Evolutionary conservation across 768 basidiomycete species (phyloP).

Genomic region (Leccinum longicurvipes): DNA sequence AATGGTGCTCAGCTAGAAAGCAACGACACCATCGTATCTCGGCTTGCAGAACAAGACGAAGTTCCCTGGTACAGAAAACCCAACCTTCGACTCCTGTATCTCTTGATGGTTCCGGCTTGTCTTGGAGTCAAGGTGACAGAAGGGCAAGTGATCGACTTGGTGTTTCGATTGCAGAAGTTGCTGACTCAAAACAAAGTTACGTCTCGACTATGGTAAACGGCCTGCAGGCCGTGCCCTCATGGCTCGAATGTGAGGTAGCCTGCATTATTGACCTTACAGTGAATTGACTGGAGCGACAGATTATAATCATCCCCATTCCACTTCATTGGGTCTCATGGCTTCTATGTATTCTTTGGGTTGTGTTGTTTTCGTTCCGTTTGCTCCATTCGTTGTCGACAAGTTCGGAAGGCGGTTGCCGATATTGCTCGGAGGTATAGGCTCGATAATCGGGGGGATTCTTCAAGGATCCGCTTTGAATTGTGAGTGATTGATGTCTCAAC

Average conservation of each 20-base stretch:
- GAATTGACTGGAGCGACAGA: neutral
- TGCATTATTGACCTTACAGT: neutral
- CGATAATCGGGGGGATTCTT: neutral
- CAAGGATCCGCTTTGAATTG: neutral
- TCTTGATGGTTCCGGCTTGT: constrained; percentile 48
- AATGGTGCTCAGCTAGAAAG: neutral
- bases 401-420: neutral
- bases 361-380: neutral
- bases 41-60: constrained; percentile 38
- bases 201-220: neutral
- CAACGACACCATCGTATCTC: constrained; percentile 14
- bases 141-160: constrained; percentile 1
- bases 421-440: neutral
- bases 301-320: neutral
- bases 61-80: constrained; percentile 62
- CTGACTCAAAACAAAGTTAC: neutral
- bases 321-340: neutral
- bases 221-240: neutral
- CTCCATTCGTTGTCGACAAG: neutral
- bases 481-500: neutral
- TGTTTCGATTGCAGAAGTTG: neutral
- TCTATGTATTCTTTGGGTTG: neutral
- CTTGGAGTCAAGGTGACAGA: constrained; percentile 20
- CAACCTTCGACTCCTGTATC: constrained; percentile 53
- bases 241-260: neutral